These are phyloP conservation scores for Penicillium sp. DNA, from an alignment of 2,329 filamentous ascomycete species.

Conservation along the genomic window DNA sequence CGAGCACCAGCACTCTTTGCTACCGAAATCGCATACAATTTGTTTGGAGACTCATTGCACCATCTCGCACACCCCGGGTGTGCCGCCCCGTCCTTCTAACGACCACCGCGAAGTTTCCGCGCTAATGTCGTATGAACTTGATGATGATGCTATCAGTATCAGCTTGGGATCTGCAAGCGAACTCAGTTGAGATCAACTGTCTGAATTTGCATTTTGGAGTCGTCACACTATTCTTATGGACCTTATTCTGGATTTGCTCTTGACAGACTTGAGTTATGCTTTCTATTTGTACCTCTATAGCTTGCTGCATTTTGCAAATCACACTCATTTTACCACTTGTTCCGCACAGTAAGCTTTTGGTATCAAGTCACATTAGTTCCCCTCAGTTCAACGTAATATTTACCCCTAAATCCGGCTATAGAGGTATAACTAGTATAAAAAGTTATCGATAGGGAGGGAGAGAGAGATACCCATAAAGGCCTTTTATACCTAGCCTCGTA, in stretches of 20 bases:
- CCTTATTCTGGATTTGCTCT: background rate
- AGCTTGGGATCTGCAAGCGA: constrained; percentile 11
- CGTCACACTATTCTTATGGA: constrained; percentile 1
- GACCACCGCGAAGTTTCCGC: background rate
- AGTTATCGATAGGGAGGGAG: too few species aligned
- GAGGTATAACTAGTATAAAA: too few species aligned
- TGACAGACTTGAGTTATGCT: background rate
- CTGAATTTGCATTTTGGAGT: background rate
- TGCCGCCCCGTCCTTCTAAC: background rate
- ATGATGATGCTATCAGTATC: constrained; percentile 11
- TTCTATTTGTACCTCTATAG: background rate
- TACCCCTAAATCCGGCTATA: too few species aligned
- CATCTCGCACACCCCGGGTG: constrained; percentile 12
- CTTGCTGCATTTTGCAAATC: too few species aligned
- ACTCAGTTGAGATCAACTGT: background rate
- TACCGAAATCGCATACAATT: constrained; percentile 27
- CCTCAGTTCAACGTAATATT: too few species aligned
- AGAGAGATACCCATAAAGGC: too few species aligned
- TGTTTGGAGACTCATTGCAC: constrained; percentile 25
- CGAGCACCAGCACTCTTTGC: constrained; percentile 35
- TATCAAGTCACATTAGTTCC: too few species aligned
- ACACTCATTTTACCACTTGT: too few species aligned
- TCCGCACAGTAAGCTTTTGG: too few species aligned
- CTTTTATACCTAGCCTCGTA: too few species aligned
- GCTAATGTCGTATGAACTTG: constrained; percentile 3